Evolutionary conservation across 306 rosid genomes (phyloP), one percentile per base, ranked within the genome.

Genomic region (Castanea crenata): DNA sequence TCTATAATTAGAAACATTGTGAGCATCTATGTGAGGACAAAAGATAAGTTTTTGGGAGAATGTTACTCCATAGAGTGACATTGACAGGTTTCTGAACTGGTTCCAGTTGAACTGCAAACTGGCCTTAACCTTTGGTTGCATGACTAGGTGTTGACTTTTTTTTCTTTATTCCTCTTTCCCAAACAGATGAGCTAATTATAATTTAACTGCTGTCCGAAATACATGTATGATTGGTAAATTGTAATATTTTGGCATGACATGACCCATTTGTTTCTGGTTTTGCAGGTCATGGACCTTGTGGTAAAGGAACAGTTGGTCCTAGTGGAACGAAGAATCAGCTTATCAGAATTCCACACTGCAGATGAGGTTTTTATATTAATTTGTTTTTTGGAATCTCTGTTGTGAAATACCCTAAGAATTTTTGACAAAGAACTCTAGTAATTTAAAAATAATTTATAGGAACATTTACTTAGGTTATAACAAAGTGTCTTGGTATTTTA

Each of bases 291-390:
- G 93, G 96, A 89, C 51, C 93, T 93, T 57, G 93, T 91, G 67
- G 92, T 87, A 84, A 82, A 78, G 83, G 91, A 93, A 85, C 79
- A 84, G 35, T 75, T 93, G 16, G 62, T 78, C 80, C 83, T 93
- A 78, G 93, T 84, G 90, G 97, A 93, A 84, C 86, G 98, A 75
- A 85, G 88, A 76, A 91, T 93, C 69, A 91, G 98, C 82, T 80
- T 93, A 55, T 93, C 98, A 35, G 97, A 93, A 76, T 91, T 89
- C 69, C 97, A 89, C 76, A 93, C 93, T 52, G 94, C 98, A 21
- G 98, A 93, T 63, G 98, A 93, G 98, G 97, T 93, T 70, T 75
- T 58, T 76, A 21, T 62, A 23, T n/a, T 14, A 55, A 25, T 82
- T 65, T 44, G 6, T 21, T 23, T 41, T 49, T 75, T 71, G 34